A percentile compares a stretch with the other conserved stretches of the same genome.
Conservation (phyloP, 2,329 filamentous ascomycete species). For the Cercospora citrullina region DNA sequence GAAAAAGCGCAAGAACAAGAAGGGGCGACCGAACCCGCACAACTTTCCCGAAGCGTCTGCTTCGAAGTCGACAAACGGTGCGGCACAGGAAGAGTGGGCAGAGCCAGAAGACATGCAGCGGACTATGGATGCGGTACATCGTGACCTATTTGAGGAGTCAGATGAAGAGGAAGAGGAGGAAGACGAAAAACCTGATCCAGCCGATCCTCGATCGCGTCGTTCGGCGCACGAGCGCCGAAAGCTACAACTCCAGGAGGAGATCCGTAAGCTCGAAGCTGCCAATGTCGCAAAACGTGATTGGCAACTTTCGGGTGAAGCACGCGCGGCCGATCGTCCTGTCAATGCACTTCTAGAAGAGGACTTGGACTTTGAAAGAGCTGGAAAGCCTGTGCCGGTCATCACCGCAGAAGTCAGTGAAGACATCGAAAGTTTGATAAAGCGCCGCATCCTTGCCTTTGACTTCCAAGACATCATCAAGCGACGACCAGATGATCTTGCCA, state of each 20-base stretch:
- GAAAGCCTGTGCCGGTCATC: conserved; percentile 92
- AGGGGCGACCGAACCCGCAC: conserved; percentile 57
- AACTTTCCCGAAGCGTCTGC: conserved; percentile 43
- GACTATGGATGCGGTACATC: conserved; percentile 81
- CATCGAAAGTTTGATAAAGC: conserved; percentile 92
- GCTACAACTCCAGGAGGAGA: conserved; percentile 83
- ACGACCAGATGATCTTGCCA: conserved; percentile 70
- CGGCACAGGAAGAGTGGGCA: conserved; percentile 40
- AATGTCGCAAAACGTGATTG: conserved; percentile 89
- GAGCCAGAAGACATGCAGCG: conserved; percentile 70
- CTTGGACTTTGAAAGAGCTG: conserved; percentile 90
- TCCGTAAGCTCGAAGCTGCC: conserved; percentile 83
- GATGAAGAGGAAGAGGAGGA: conserved; percentile 55
- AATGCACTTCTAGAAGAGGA: conserved; percentile 95
- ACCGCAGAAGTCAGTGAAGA: conserved; percentile 87
- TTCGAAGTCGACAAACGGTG: conserved; percentile 29
- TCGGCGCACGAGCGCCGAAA: conserved; percentile 86
- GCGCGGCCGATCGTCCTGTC: conserved; percentile 74
- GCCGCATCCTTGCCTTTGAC: conserved; percentile 82
- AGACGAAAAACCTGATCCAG: conserved; percentile 63
- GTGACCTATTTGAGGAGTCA: conserved; percentile 86
- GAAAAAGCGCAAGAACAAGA: conserved; percentile 61
- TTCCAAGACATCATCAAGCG: conserved; percentile 90
- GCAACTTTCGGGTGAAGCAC: conserved; percentile 85
- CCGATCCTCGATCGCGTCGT: conserved; percentile 69